A percentile compares a stretch with the other conserved stretches of the same genome.
Conservation (phyloP, 169 alveolate species). For the Plasmodium reichenowi region DNA sequence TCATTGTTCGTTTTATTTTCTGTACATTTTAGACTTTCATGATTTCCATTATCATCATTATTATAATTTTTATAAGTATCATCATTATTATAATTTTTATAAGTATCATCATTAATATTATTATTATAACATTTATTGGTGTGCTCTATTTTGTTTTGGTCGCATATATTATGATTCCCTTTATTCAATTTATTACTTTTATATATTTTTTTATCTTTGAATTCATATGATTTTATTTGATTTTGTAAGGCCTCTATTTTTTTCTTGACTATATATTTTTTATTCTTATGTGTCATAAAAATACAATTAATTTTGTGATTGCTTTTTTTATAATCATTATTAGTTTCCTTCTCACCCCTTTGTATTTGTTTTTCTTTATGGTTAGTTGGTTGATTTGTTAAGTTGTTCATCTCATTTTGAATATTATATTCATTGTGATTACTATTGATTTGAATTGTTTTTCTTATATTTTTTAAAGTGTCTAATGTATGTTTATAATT, state of each 20-base stretch:
- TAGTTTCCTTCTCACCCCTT: background rate
- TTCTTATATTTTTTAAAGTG: conserved; percentile 41
- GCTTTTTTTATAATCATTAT: conserved; percentile 4
- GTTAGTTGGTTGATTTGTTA: background rate
- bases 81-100: too few relatives aligned
- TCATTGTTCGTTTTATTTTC: background rate
- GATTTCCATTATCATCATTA: too few relatives aligned
- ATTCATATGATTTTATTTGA: too few relatives aligned
- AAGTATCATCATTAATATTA: too few relatives aligned
- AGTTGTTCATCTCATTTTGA: background rate
- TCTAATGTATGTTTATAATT: background rate
- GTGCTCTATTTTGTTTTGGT: too few relatives aligned
- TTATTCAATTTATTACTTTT: too few relatives aligned
- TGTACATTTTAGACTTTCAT: background rate
- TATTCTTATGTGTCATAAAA: too few relatives aligned
- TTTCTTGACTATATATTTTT: background rate
- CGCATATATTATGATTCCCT: too few relatives aligned
- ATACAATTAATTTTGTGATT: background rate
- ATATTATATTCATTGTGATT: background rate
- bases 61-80: too few relatives aligned
- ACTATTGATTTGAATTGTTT: background rate
- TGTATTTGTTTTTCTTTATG: background rate
- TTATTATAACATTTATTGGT: too few relatives aligned
- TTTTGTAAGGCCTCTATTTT: background rate
- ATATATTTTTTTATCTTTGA: too few relatives aligned